phyloP scores from a whole-genome alignment of 1,284 basidiomycete genomes.

The Meripilus lineatus region DNA sequence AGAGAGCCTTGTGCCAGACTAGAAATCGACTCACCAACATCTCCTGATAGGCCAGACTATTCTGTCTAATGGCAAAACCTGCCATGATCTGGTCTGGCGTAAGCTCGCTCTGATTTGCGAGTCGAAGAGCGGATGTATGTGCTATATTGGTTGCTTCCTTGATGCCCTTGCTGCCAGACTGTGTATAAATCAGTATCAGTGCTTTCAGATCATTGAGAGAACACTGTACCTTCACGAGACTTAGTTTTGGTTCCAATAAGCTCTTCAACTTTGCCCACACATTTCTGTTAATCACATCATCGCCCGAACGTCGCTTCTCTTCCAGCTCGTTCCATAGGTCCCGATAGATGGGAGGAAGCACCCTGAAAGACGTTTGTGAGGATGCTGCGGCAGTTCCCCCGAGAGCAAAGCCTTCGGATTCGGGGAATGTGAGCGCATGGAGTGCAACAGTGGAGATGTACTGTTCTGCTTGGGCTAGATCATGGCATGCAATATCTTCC shows the following conservation, averaged over 20 bases:
- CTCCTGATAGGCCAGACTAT: constrained; percentile 69
- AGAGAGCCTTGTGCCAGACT: constrained; percentile 1
- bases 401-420: constrained; percentile 56
- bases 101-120: constrained; percentile 17
- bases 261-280: constrained; percentile 68
- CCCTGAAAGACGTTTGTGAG: constrained; percentile 57
- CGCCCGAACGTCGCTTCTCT: constrained; percentile 50
- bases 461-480: constrained; percentile 82
- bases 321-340: constrained; percentile 95
- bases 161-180: constrained; percentile 26
- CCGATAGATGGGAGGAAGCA: constrained; percentile 79
- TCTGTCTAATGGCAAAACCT: constrained; percentile 57
- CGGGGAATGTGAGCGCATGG: constrained; percentile 65
- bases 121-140: constrained; percentile 10
- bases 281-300: constrained; percentile 63
- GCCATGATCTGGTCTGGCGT: constrained; percentile 49
- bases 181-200: no score
- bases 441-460: constrained; percentile 87
- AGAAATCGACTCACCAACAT: constrained; percentile 67
- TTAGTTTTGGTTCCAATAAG: constrained; percentile 57
- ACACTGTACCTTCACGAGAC: no score
- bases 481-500: constrained; percentile 81
- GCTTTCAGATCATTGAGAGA: no score
- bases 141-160: constrained; percentile 25
- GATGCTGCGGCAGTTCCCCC: constrained; percentile 37